Evolutionary conservation across 306 rosid species (phyloP), one percentile per base, ranked within the genome.

Genomic region (apple (Malus domestica)): DNA sequence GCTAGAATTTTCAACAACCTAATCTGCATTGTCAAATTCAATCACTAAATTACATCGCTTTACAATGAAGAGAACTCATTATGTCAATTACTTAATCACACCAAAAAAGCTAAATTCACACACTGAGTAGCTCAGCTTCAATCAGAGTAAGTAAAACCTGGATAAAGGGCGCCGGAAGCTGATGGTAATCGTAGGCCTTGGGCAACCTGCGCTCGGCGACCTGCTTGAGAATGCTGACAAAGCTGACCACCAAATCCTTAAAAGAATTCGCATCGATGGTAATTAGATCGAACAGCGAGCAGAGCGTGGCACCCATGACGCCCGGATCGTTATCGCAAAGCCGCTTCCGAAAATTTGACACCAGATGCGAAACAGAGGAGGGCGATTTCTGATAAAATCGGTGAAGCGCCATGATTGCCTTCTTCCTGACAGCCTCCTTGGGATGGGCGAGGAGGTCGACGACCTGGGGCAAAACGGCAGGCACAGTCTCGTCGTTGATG

Each of bases 251-350:
- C 44, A 92, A 89, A 78, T 96, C 99, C 92, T 93, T 92, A 15
- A 77, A 90, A 44, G 98, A 75, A 64, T 68, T 74, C 27, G 86
- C 88, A 72, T 96, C 97, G 20, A 75, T 59, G 5, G 83, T 78
- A 18, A 93, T 79, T 51, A 88, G 99, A 61, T 90, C 91, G 14
- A 86, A 92, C 3, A 92, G 78, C 2, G 99, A 98, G 58, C 96
- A 96, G 5, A 96, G 79, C 4, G 98, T 81, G 16, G 98, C 97
- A 52, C 97, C 97, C 99, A 96, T 96, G 6, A 96, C 97, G 3
- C 98, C 98, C 8, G 99, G 99, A 66, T 96, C 99, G 27, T 87
- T 92, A 79, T 96, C 99, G 49, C 97, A 89, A 55, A 96, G 79
- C 16, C 91, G 79, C 86, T 96, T 92, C 4, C 96, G 84, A 64